Base-by-base conservation (phyloP, 2,329 filamentous ascomycete genomes). In the Xylariaceae sp. region DNA sequence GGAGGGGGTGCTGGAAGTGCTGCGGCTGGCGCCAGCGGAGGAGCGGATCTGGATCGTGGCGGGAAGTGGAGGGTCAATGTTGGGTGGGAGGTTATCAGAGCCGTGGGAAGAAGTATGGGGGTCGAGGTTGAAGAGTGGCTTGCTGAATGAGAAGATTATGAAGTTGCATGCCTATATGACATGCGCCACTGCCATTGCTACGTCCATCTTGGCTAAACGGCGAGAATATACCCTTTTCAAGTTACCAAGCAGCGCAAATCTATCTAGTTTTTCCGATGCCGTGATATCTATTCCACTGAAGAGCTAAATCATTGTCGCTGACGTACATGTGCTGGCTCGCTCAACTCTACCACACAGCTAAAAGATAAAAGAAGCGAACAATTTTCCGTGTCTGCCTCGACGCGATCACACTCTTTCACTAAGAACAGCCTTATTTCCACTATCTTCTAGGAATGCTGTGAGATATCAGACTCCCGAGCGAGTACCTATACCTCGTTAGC, bases 101-200 rank as follows among this genome's bases (percentile, higher is more conserved):
- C 79, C 3, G 73, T 94, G 58, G 90, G 88, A 23, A 76, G 90
- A 65, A 87, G 83, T 66, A 82, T 94, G 45, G 87, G 87, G 2
- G 79, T 94, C n/a, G 89, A 92, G 69, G 80, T 92, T 10, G 85
- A 89, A 58, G 89, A 93, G 68, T 92, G 87, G 80, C 72, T 91
- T 50, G 79, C 86, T 42, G 88, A 90, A 59, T 90, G 69, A 49
- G 51, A n/a, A 13, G 16, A n/a, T n/a, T n/a, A n/a, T n/a, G n/a
- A n/a, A n/a, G n/a, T n/a, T n/a, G n/a, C n/a, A n/a, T n/a, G n/a
- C n/a, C n/a, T n/a, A n/a, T n/a, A n/a, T n/a, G n/a, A n/a, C n/a
- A n/a, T n/a, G n/a, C n/a, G n/a, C n/a, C n/a, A n/a, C n/a, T n/a
- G n/a, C n/a, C 29, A 8, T 8, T 30, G 29, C 8, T 30, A 30